Base-by-base conservation (phyloP, 768 basidiomycete genomes). In the Mycena maculata region DNA sequence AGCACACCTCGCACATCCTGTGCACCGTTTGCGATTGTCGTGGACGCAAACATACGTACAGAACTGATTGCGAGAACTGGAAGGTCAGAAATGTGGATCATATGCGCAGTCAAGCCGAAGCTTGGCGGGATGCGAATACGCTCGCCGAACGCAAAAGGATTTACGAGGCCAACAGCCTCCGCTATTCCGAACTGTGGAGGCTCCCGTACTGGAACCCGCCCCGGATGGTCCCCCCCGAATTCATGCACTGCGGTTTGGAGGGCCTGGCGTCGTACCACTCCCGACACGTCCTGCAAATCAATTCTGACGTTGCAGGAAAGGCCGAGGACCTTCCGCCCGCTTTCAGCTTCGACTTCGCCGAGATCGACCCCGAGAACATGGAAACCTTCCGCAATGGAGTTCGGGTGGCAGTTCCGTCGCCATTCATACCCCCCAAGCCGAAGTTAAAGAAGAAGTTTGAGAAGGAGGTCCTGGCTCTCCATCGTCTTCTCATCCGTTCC, bases 181-280 rank as follows among this genome's bases (percentile, higher is more conserved):
- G 72, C 20, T 77, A 67, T 62, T 75, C 69, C 25, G 65, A 70
- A 44, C 62, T 76, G 9, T 63, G 71, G 39, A 62, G 75, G 8
- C 70, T 80, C 3, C 72, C 75, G 8, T 78, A 79, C 52, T 80
- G 70, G 56, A 61, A 76, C 38, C 73, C 77, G 1, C 57, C 72
- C 2, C 56, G 62, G 3, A 70, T 72, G 61, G 66, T 71, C 13
- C 60, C 76, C 47, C 58, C 75, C 25, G 75, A 79, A 41, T 63
- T 75, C 7, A 79, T 80, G 77, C 78, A 79, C 63, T 68, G 61
- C 49, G 59, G 77, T 27, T 64, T 70, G 20, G 61, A 73, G n/a
- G 72, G 75, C 52, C 44, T 69, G 10, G 25, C 74, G n/a, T 28
- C 65, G 13, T 52, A 56, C 18, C 73, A 74, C 48, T 69, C 49